Evolutionary conservation across 257 asterid species (phyloP).

Genomic region (Solanum arcanum): DNA sequence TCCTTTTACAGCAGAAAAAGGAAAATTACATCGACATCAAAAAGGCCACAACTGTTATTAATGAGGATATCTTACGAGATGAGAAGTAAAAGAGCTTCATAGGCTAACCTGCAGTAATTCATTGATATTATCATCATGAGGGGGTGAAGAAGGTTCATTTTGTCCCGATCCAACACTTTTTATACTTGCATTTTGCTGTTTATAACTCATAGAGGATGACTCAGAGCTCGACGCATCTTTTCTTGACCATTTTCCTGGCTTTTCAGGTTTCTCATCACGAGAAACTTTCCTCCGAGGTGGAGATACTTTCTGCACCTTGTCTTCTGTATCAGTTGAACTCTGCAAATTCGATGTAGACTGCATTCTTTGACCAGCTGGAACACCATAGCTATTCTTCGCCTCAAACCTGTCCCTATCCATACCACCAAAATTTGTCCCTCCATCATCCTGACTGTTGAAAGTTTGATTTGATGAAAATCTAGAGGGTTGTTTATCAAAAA

Average conservation of each 20-base stretch:
- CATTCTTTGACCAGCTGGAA: constrained; percentile 20
- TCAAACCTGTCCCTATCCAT: constrained; percentile 45
- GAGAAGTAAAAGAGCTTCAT: not conserved
- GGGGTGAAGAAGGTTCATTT: constrained; percentile 21
- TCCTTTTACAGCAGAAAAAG: constrained; percentile 48
- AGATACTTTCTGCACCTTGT: constrained; percentile 73
- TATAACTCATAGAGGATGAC: constrained; percentile 31
- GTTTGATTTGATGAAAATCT: constrained; percentile 31
- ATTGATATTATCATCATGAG: constrained; percentile 54
- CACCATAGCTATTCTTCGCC: constrained; percentile 25
- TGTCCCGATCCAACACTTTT: constrained; percentile 27
- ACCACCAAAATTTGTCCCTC: constrained; percentile 24
- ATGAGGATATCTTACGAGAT: not conserved
- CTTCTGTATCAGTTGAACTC: constrained; percentile 30
- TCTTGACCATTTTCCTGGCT: constrained; percentile 31
- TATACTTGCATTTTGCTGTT: constrained; percentile 33
- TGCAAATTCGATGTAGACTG: not conserved
- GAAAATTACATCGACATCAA: not conserved
- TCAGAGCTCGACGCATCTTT: constrained; percentile 43
- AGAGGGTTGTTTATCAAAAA: constrained; percentile 42
- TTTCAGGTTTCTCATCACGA: constrained; percentile 65
- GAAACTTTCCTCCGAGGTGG: constrained; percentile 62
- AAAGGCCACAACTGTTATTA: not conserved
- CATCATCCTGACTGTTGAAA: constrained; percentile 50
- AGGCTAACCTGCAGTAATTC: constrained; percentile 86